Evolutionary conservation across 257 asterid genomes (phyloP), one percentile per base, ranked within the genome.

Genomic region (Capsicum pubescens): DNA sequence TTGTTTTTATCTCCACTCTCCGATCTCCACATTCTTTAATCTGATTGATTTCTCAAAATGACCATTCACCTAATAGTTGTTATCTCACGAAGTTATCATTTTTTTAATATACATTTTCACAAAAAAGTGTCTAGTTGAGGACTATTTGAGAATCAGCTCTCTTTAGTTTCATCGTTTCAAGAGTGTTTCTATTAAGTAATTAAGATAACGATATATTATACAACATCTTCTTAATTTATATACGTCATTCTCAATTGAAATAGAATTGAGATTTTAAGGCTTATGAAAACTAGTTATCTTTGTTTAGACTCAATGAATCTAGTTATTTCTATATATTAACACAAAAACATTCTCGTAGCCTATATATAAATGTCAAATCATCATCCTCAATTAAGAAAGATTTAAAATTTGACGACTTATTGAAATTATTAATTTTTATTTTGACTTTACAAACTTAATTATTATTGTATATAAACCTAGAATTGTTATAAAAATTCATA

Each of bases 231-330:
- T 19, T 60, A 8, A 9, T n/a, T 60, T 60, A 60, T n/a, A 60
- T 6, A 60, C 32, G 19, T n/a, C 35, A n/a, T 0, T 0, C 13
- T 64, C 17, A 64, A 64, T 64, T 12, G 2, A 26, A 26, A 64
- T 8, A 2, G 5, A 64, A 1, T 0, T 32, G 48, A 44, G 48
- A 7, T 5, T 26, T 32, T 64, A 12, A 8, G 0, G 1, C 9
- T 63, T 11, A 63, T 35, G 5, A 0, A 36, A 67, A 8, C 7
- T 7, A 15, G 21, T 39, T 14, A 3, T 8, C 15, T 36, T 36
- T 0, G 8, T 3, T 0, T 12, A 15, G 0, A 14, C 13, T 3
- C 1, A 3, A 1, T 7, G 7, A 68, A 15, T 3, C 1, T 4
- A 68, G 8, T 15, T 15, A 15, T 13, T 4, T 2, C 35, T 7